These are phyloP conservation scores for Daedaleopsis nitida DNA, from an alignment of 768 basidiomycete species.

Conservation along the genomic window DNA sequence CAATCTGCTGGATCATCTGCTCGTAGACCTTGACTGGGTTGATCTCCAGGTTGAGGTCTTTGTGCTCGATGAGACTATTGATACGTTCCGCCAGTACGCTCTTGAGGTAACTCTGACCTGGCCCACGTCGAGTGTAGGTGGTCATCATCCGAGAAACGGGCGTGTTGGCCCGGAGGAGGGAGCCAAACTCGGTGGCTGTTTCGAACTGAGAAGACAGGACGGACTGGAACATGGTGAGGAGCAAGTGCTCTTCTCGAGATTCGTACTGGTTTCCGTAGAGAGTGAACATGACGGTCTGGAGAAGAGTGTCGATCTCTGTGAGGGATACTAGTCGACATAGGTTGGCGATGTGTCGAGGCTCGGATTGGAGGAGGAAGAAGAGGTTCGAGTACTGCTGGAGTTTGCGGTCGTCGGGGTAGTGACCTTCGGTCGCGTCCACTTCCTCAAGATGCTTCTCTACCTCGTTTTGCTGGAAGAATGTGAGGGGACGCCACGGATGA, in stretches of 20 bases:
- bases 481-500: constrained; percentile 16
- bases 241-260: constrained; percentile 96
- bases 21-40: constrained; percentile 99
- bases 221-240: constrained; percentile 99
- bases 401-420: constrained; percentile 93
- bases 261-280: constrained; percentile 91
- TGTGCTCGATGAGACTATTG: constrained; percentile 98
- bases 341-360: constrained; percentile 95
- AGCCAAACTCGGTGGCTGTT: constrained; percentile 98
- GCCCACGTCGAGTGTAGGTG: constrained; percentile 97
- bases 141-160: constrained; percentile 99
- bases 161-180: constrained; percentile 95
- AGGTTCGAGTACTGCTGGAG: constrained; percentile 97
- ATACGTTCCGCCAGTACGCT: constrained; percentile 96
- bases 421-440: constrained; percentile 88
- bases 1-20: constrained; percentile 99
- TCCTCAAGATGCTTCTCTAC: constrained; percentile 96
- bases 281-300: constrained; percentile 99
- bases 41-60: constrained; percentile 98
- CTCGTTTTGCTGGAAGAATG: constrained; percentile 75
- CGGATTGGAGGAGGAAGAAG: constrained; percentile 97
- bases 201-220: constrained; percentile 99
- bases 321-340: constrained; percentile 95
- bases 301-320: constrained; percentile 96
- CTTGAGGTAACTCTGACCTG: constrained; percentile 98